Evolutionary conservation across 768 basidiomycete genomes (phyloP), one percentile per base, ranked within the genome.

Genomic region (Suillus sp.): DNA sequence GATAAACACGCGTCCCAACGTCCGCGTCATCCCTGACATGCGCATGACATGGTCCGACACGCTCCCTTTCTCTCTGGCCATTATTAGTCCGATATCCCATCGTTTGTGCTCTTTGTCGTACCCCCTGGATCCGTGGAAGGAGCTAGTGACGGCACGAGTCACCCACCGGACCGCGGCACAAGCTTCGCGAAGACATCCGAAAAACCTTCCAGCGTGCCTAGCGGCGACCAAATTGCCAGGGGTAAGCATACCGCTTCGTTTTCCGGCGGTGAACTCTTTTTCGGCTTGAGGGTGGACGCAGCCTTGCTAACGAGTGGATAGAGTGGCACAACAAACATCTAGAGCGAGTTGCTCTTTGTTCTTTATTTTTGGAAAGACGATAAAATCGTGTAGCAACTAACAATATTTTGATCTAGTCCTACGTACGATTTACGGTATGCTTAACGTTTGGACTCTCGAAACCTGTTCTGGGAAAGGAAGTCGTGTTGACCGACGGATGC

Each of bases 271-370:
- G 13, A 96, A 92, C 75, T 99, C 96, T 0, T 88, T 91, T 78
- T 97, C 95, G 22, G 95, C 95, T 78, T 98, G 96, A 43, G 91
- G 82, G 53, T 98, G 82, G 65, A 98, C 88, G n/a, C 30, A 87
- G 80, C 71, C 98, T 98, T 55, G 92, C 81, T 50, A 97, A 84
- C 22, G 94, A 90, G 25, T n/a, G n/a, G 92, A 95, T 54, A 96
- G 84, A 25, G 90, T 81, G 58, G 93, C 91, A 55, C 81, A 74
- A 72, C 94, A 95, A 60, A 91, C 77, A 20, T 72, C 66, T 42
- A 68, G 67, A 11, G 74, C 70, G 60, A 72, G 67, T 0, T 65
- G 67, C n/a, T 71, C 69, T 16, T 68, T 66, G 18, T 51, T 30
- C 13, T 50, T 50, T 30, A 48, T 48, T 30, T 48, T 48, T 48